Evolutionary conservation across 2,329 filamentous ascomycete species (phyloP).

Genomic region (Huntiella decipiens): DNA sequence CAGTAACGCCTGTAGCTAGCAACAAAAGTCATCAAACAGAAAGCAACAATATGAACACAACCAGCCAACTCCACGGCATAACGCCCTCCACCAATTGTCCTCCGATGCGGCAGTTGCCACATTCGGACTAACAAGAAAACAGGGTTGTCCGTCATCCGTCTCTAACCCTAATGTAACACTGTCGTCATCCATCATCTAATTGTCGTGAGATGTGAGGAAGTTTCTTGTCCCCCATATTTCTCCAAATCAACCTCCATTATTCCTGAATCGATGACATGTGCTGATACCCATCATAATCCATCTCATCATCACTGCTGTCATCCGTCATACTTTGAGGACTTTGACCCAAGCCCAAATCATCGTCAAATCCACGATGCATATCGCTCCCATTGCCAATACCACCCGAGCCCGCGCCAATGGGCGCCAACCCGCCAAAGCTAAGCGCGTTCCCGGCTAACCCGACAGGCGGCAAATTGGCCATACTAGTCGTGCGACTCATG

Average conservation of each 20-base stretch:
- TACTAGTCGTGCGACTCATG: slow-evolving; percentile 36
- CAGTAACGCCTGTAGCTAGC: too few species aligned
- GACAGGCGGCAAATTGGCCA: slow-evolving; percentile 23
- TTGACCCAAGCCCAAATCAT: slow-evolving; percentile 17
- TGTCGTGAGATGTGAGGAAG: background rate
- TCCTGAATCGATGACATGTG: slow-evolving; percentile 8
- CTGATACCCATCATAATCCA: slow-evolving; percentile 24
- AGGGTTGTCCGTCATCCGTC: background rate
- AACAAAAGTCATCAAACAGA: too few species aligned
- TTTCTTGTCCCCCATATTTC: too few species aligned
- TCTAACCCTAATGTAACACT: background rate
- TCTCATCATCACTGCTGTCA: slow-evolving; percentile 36
- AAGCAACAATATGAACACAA: too few species aligned
- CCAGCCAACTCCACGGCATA: background rate
- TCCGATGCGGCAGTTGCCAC: too few species aligned
- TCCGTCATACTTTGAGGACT: slow-evolving; percentile 30
- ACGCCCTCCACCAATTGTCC: background rate
- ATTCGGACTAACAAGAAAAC: too few species aligned
- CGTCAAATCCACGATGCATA: slow-evolving; percentile 21
- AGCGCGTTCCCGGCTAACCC: slow-evolving; percentile 9
- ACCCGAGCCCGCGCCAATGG: slow-evolving; percentile 12
- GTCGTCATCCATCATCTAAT: background rate
- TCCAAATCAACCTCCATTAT: background rate
- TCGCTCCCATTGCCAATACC: slow-evolving; percentile 20
- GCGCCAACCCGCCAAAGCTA: slow-evolving; percentile 1